Evolutionary conservation across 257 asterid species (phyloP), one percentile per base, ranked within the genome.

Genomic region (Lycium barbarum): DNA sequence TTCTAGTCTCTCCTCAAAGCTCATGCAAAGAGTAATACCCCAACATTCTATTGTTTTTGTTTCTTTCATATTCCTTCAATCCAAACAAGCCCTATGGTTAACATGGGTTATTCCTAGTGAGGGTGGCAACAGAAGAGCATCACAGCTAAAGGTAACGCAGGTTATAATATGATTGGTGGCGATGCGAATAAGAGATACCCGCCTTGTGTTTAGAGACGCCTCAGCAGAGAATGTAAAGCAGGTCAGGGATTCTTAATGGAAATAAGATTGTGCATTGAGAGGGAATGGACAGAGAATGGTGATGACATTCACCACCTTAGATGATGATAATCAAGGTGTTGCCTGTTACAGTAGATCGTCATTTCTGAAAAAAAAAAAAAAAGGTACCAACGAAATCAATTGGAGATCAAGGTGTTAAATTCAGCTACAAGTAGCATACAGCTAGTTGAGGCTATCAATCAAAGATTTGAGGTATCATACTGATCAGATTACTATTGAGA

Each of bases 271-370:
- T 26, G 33, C 33, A 26, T 26, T 26, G 33, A 26, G 33, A 26
- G 33, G 33, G 33, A 26, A 26, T 1, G 33, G 33, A 26, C 33
- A 26, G 33, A 26, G 33, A 26, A 26, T 26, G 61, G 61, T 74
- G 43, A 74, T 74, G 81, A 40, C 81, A 74, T 74, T 74, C 40
- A 49, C 81, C 81, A 73, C 40, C 61, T 73, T 47, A 73, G 81
- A 20, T 74, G 18, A 74, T 74, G 43, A 74, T 47, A 20, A 20
- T 49, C 59, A 74, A 74, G 61, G 43, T 20, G 61, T 74, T 74
- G 43, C 9, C 51, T 6, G 0, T 20, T 74, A 20, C 61, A 74
- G 20, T 73, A 73, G 40, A 47, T 20, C 1, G 40, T 11, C 54
- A 47, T 33, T 74, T 47, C 81, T 47, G 18, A 72, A n/a, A 26